Percentiles rank a stretch among this genome's conserved stretches.
phyloP scores from a whole-genome alignment of 148 eudicot genomes.

The Camellia sinensis region DNA sequence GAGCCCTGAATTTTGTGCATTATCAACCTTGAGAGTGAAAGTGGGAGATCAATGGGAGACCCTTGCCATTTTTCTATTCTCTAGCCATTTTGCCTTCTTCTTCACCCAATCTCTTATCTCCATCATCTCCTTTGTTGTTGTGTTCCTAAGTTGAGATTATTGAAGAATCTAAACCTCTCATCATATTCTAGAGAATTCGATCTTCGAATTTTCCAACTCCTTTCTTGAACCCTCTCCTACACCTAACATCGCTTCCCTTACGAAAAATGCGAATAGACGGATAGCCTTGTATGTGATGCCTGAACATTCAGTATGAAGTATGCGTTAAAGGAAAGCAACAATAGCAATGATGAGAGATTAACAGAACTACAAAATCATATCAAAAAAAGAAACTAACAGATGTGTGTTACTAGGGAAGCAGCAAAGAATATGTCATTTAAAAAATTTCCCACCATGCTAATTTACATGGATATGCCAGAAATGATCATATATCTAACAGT shows the following conservation, averaged over 20 bases:
- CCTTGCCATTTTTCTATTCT: too few species aligned
- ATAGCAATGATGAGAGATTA: not conserved
- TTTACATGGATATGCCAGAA: not conserved
- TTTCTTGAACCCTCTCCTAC: too few species aligned
- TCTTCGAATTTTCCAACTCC: too few species aligned
- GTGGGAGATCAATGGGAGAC: too few species aligned
- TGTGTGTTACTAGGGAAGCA: not conserved
- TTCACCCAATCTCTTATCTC: too few species aligned
- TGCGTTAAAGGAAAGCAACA: conserved; percentile 21
- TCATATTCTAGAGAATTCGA: too few species aligned
- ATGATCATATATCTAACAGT: not conserved
- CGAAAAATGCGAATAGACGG: conserved; percentile 84
- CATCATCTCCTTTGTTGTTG: too few species aligned
- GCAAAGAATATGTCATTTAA: not conserved
- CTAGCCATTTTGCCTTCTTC: too few species aligned
- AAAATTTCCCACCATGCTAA: conserved; percentile 2
- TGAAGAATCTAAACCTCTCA: too few species aligned
- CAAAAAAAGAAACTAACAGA: not conserved
- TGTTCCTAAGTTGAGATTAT: too few species aligned
- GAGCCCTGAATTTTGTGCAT: too few species aligned
- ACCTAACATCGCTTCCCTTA: conserved; percentile 68
- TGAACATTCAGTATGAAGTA: conserved; percentile 30
- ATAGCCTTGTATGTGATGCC: conserved; percentile 91
- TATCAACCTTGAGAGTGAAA: too few species aligned
- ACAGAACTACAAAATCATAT: not conserved